Base-by-base conservation (phyloP, 2,329 filamentous ascomycete species). In the Dendryphion nanum region DNA sequence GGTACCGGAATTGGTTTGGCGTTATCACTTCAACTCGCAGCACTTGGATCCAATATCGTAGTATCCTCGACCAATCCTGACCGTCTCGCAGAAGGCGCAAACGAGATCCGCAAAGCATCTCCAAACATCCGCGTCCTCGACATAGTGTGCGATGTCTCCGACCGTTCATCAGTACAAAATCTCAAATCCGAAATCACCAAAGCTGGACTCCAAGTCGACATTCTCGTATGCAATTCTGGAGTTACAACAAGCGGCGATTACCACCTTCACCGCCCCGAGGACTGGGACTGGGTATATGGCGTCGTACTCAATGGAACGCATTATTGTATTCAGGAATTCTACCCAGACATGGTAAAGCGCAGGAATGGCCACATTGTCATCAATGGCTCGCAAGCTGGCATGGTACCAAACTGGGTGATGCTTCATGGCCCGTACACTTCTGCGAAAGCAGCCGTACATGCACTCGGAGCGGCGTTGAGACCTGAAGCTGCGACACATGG, bases 1-100 rank as follows among this genome's bases (percentile, higher is more conserved):
- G 45, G 41, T 6, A 47, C 41, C 18, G 48, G 48, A 8, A 51
- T 51, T 30, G 47, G 47, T 13, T 44, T 47, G 13, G 45, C 38
- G 7, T 38, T 51, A 12, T 42, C 47, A 20, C 37, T 51, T 15
- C 35, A 48, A 41, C 38, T 51, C 13, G 47, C 47, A 5, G 38
- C 38, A 13, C 26, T 42, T 35, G 41, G 37, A 18, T 35, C 41
- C 17, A 51, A 48, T 30, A 35, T 51, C 12, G 31, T 51, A 14
- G 26, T 51, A 14, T 42, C 31, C 15, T 51, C 47, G 2, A 51
- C 47, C 17, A 44, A 37, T 31, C 24, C 38, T 20, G 47, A 51
- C 12, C 46, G 42, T 15, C 45, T 51, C 14, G 29, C 35, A 13
- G 45, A 35, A 12, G 45, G 40, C 14, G 47, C 45, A 8, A 24